A percentile compares a stretch with the other conserved stretches of the same genome.
Conservation (phyloP, 768 basidiomycete genomes). For the Rhodotorula babjevae region DNA sequence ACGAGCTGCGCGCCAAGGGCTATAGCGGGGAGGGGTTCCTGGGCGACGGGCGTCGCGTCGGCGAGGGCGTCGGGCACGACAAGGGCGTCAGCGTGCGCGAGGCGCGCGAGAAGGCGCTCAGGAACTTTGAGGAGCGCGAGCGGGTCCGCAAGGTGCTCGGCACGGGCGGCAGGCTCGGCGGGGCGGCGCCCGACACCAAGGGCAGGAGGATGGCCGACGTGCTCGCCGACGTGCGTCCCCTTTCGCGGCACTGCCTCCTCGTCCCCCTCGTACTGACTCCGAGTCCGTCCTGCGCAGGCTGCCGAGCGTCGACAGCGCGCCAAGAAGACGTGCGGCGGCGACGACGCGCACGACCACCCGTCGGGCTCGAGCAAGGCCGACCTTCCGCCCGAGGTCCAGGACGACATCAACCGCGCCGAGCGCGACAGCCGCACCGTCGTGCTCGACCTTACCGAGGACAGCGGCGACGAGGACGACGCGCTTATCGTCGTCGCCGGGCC, state of each 20-base stretch:
- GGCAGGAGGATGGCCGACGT: conserved; percentile 64
- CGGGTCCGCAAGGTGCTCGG: conserved; percentile 52
- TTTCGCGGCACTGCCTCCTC: not conserved
- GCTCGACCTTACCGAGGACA: conserved; percentile 20
- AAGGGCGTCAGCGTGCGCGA: conserved; percentile 2
- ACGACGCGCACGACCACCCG: conserved; percentile 34
- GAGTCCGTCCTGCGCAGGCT: conserved; percentile 55
- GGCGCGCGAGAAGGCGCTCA: conserved; percentile 64
- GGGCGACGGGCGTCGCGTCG: conserved; percentile 65
- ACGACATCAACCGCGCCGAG: conserved; percentile 41
- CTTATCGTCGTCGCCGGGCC: not conserved
- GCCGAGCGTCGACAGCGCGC: conserved; percentile 74
- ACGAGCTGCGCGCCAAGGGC: conserved; percentile 68
- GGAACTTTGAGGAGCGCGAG: conserved; percentile 72
- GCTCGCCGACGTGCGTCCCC: conserved; percentile 59
- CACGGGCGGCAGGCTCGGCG: conserved; percentile 59
- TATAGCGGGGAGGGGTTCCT: conserved; percentile 91
- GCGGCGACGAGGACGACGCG: conserved; percentile 1
- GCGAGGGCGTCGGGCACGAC: conserved; percentile 61
- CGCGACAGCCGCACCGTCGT: conserved; percentile 30
- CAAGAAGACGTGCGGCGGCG: conserved; percentile 60
- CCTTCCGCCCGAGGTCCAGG: conserved; percentile 26
- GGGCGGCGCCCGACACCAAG: conserved; percentile 28
- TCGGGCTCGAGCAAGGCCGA: conserved; percentile 24
- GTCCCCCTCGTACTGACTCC: not conserved